Conservation (phyloP, 2,329 filamentous ascomycete genomes). For the Massarina eburnea region DNA sequence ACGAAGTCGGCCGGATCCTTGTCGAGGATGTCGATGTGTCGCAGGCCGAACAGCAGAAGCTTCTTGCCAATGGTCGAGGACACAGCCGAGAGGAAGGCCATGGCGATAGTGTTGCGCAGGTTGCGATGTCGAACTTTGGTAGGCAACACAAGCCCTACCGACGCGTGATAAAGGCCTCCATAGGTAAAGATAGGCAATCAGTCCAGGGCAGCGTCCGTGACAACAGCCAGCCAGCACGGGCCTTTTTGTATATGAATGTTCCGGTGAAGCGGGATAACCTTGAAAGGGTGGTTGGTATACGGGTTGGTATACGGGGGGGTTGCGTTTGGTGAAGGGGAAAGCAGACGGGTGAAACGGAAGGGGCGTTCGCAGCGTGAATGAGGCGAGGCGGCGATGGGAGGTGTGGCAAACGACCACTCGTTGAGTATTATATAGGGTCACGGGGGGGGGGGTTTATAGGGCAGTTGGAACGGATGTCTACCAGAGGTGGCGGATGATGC, state of each 20-base stretch:
- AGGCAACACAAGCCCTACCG: constrained; percentile 34
- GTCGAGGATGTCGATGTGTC: constrained; percentile 82
- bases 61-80: constrained; percentile 82
- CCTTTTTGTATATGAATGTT: not conserved
- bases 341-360: not conserved
- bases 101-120: constrained; percentile 41
- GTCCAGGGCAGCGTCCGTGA: not conserved
- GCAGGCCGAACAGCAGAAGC: constrained; percentile 82
- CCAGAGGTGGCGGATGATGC: constrained; percentile 27
- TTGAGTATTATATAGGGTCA: constrained; percentile 25
- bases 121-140: constrained; percentile 13
- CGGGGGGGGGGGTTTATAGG: constrained; percentile 11
- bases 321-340: constrained; percentile 1
- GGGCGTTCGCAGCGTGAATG: not conserved
- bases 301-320: too few species aligned
- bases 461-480: not conserved
- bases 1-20: constrained; percentile 84
- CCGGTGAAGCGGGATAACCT: not conserved
- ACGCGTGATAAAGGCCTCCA: constrained; percentile 26
- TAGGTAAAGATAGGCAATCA: constrained; percentile 14
- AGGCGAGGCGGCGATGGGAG: not conserved
- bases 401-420: constrained; percentile 24
- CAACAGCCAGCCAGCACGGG: not conserved
- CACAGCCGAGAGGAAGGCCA: constrained; percentile 67
- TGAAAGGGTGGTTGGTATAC: not conserved